phyloP scores from a whole-genome alignment of 169 alveolate genomes.

The Eimeria sp. region DNA sequence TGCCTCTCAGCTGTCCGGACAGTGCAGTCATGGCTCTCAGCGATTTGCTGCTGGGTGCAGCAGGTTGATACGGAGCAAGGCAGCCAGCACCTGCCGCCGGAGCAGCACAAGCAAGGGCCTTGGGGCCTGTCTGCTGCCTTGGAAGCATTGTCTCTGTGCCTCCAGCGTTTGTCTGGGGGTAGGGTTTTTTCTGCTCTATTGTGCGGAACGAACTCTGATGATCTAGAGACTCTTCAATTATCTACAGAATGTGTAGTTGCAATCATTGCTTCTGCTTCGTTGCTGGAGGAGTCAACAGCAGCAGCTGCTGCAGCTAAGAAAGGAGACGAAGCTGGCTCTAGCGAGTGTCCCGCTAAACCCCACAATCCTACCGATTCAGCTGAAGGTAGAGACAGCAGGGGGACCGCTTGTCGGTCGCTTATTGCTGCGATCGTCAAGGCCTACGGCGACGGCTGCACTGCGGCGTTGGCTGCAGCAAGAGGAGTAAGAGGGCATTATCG shows the following conservation, averaged over 20 bases:
- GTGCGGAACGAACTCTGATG: constrained; percentile 33
- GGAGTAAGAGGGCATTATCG: not conserved
- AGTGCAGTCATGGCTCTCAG: constrained; percentile 62
- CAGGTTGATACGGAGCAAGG: constrained; percentile 15
- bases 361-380: not conserved
- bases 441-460: constrained; percentile 59
- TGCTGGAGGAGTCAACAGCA: constrained; percentile 64
- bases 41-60: constrained; percentile 66
- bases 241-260: constrained; percentile 62
- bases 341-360: not conserved
- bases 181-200: constrained; percentile 25
- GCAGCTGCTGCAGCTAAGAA: constrained; percentile 34
- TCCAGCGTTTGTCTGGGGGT: constrained; percentile 30
- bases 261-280: constrained; percentile 21
- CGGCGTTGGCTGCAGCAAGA: constrained; percentile 63
- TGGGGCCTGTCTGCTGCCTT: not conserved
- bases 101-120: constrained; percentile 10
- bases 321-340: not conserved
- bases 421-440: constrained; percentile 21
- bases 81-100: constrained; percentile 2
- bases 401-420: not conserved
- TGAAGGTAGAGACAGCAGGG: not conserved
- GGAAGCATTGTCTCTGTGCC: constrained; percentile 38
- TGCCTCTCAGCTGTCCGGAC: constrained; percentile 46
- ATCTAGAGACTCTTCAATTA: constrained; percentile 27